Base-by-base conservation (phyloP, 768 basidiomycete genomes). In the Punctularia strigosozonata region DNA sequence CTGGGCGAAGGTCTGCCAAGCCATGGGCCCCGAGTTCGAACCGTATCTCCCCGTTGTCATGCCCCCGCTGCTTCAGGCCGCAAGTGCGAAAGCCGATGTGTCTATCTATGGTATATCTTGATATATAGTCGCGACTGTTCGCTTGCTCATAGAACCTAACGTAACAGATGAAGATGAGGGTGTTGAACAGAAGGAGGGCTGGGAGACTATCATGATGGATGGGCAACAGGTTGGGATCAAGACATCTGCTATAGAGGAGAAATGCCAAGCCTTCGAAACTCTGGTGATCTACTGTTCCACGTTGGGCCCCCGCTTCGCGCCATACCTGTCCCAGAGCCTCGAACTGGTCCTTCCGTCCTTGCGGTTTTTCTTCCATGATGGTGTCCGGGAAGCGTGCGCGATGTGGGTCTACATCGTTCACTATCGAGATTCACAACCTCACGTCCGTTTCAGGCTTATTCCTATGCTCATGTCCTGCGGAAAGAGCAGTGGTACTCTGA, bases 1-100 rank as follows among this genome's bases (percentile, higher is more conserved):
- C 0, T 92, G 87, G 87, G 81, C 84, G 2, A 90, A 86, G 50
- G 69, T 92, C 1, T 89, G 85, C 52, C 86, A 88, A 45, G 84
- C 85, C 0, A 70, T 92, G 50, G 82, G 82, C 0, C 64, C 71
- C 8, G 83, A 90, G 50, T 94, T 92, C 43, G 85, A 84, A 51
- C 86, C 86, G 0, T 92, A 86, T 54, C 68, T 92, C 2, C 78
- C 80, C 0, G 69, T 82, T 13, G 88, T 91, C 2, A 87, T 92
- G 75, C 85, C 88, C 0, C 69, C 75, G 0, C 57, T 92, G 8
- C 63, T 91, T 18, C 66, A 71, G 4, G 74, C 81, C 0, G 90
- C 90, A 3, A 69, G 77, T 22, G 74, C 77, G n/a, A 87, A 87
- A 57, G 77, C 82, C 0, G 84, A 88, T 47, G 69, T 89, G 13